Conservation (phyloP, 352 stramenopile species). For the Phytophthora niederhauseri region DNA sequence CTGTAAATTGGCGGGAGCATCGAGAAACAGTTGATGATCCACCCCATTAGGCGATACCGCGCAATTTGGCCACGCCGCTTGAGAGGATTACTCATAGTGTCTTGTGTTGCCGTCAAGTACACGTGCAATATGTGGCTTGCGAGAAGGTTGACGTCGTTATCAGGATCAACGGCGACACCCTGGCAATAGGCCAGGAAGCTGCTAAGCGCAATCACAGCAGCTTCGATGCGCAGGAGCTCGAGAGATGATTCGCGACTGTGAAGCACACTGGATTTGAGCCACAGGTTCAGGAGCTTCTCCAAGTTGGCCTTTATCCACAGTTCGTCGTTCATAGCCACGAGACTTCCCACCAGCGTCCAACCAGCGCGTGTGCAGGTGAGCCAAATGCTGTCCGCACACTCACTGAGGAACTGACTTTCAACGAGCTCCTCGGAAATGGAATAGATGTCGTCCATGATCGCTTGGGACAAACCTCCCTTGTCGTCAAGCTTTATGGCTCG, state of each 20-base stretch:
- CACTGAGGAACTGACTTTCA: slow-evolving; percentile 79
- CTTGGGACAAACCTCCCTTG: slow-evolving; percentile 57
- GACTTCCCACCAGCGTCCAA: slow-evolving; percentile 77
- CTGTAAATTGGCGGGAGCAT: slow-evolving; percentile 79
- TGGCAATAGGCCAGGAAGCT: slow-evolving; percentile 61
- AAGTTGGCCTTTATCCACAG: slow-evolving; percentile 64
- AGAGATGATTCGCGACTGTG: slow-evolving; percentile 84
- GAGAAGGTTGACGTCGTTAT: slow-evolving; percentile 61
- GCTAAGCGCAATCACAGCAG: slow-evolving; percentile 68
- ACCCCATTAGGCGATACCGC: slow-evolving; percentile 75
- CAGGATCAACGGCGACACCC: slow-evolving; percentile 30
- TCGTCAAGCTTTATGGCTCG: slow-evolving; percentile 50
- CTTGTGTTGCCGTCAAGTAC: slow-evolving; percentile 63
- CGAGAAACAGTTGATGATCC: slow-evolving; percentile 79
- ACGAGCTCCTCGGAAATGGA: slow-evolving; percentile 73
- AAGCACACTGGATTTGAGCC: slow-evolving; percentile 77
- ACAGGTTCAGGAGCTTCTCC: slow-evolving; percentile 69
- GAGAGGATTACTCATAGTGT: slow-evolving; percentile 69
- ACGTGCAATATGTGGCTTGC: slow-evolving; percentile 74
- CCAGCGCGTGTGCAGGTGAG: slow-evolving; percentile 86
- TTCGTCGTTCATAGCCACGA: slow-evolving; percentile 69
- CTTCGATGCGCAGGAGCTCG: slow-evolving; percentile 85
- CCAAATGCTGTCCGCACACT: slow-evolving; percentile 84
- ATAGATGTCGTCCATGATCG: slow-evolving; percentile 66
- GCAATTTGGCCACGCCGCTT: slow-evolving; percentile 86